These are phyloP conservation scores for Rhynchospora breviuscula DNA, from an alignment of 176 grass and related monocot genomes.

Conservation along the genomic window DNA sequence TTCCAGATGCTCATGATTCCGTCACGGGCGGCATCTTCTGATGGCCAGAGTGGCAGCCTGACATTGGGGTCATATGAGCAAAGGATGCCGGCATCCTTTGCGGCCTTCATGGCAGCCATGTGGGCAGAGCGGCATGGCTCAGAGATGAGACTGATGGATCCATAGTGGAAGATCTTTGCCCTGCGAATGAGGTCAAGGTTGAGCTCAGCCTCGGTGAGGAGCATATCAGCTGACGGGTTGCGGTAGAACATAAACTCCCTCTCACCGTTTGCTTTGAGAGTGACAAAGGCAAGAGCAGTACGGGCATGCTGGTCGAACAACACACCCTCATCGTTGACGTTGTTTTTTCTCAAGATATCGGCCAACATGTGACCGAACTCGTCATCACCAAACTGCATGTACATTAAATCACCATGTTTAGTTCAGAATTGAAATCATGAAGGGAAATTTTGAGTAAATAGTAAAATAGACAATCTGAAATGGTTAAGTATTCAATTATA, in stretches of 20 bases:
- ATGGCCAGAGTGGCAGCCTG: slow-evolving; percentile 77
- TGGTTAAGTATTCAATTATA: not conserved
- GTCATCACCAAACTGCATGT: slow-evolving; percentile 67
- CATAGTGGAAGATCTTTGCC: slow-evolving; percentile 84
- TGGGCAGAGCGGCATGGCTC: slow-evolving; percentile 74
- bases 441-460: not conserved
- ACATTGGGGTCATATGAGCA: slow-evolving; percentile 93
- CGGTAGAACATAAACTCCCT: slow-evolving; percentile 99
- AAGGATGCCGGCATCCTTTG: slow-evolving; percentile 60
- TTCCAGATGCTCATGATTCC: slow-evolving; percentile 88
- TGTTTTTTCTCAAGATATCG: slow-evolving; percentile 74
- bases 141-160: slow-evolving; percentile 79
- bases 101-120: slow-evolving; percentile 72
- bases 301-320: slow-evolving; percentile 71
- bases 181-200: slow-evolving; percentile 60
- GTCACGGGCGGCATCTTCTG: slow-evolving; percentile 37
- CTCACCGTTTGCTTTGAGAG: slow-evolving; percentile 61
- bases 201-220: slow-evolving; percentile 60
- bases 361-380: slow-evolving; percentile 93
- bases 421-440: not conserved
- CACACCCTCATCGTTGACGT: slow-evolving; percentile 50
- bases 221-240: slow-evolving; percentile 85
- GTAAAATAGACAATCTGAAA: not conserved
- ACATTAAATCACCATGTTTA: not conserved
- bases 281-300: slow-evolving; percentile 81